Evolutionary conservation across 768 basidiomycete species (phyloP).

Genomic region (Mycena vitilis): DNA sequence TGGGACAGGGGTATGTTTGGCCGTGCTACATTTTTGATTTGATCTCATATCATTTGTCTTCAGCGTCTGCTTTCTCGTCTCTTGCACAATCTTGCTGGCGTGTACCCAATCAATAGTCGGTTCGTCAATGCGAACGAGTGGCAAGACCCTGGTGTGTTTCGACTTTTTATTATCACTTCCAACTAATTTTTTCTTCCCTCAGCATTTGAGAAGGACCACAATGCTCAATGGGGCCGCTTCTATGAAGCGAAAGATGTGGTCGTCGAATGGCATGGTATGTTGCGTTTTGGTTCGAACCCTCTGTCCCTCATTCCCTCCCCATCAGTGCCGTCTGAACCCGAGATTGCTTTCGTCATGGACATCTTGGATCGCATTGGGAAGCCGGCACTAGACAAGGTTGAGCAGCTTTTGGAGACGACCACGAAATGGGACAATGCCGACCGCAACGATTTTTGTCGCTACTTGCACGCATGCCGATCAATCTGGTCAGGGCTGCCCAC

Average conservation of each 20-base stretch:
- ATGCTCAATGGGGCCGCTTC: conserved; percentile 81
- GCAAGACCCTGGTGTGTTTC: conserved; percentile 72
- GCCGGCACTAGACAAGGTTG: conserved; percentile 76
- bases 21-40: not conserved
- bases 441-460: conserved; percentile 88
- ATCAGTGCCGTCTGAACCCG: conserved; percentile 70
- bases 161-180: conserved; percentile 27
- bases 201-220: conserved; percentile 76
- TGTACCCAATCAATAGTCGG: conserved; percentile 66
- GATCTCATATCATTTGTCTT: not conserved
- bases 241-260: conserved; percentile 83
- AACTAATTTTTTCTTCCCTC: conserved; percentile 16
- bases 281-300: not conserved
- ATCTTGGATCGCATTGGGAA: conserved; percentile 76
- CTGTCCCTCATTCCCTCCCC: not conserved
- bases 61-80: conserved; percentile 76
- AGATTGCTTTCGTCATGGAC: conserved; percentile 84
- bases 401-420: conserved; percentile 66
- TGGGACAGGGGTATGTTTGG: conserved; percentile 62
- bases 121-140: conserved; percentile 89
- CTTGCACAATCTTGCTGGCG: conserved; percentile 72
- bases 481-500: conserved; percentile 83
- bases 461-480: conserved; percentile 77
- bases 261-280: conserved; percentile 87
- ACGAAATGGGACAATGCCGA: conserved; percentile 72